phyloP scores from a whole-genome alignment of 257 asterid genomes.

The Fraxinus quadrangulata region DNA sequence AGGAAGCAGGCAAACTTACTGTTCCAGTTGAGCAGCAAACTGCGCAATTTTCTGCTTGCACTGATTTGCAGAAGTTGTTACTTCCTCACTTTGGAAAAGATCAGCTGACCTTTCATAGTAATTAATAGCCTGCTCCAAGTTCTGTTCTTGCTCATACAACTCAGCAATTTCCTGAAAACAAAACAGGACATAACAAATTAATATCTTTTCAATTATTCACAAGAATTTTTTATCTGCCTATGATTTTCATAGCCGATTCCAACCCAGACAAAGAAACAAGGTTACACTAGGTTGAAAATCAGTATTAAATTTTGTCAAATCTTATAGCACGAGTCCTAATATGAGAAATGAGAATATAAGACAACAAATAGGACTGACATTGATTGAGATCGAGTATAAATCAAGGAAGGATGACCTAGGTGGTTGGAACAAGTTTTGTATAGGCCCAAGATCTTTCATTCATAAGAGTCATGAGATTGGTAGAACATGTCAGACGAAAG shows the following conservation, averaged over 20 bases:
- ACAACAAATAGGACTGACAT: background rate
- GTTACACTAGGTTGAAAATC: background rate
- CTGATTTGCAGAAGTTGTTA: constrained; percentile 79
- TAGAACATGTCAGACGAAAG: background rate
- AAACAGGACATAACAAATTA: background rate
- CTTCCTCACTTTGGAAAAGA: too few relatives aligned
- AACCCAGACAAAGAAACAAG: background rate
- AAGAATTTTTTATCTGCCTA: background rate
- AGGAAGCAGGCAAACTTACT: constrained; percentile 52
- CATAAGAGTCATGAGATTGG: background rate
- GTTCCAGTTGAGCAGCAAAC: constrained; percentile 84
- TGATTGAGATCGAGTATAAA: background rate
- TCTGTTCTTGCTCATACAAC: constrained; percentile 78
- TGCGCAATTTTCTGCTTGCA: constrained; percentile 95
- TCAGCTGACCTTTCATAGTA: too few relatives aligned
- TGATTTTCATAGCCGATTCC: background rate
- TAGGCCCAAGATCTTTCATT: background rate
- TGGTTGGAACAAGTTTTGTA: background rate
- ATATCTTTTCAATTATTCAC: constrained; percentile 9
- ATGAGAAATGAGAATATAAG: background rate
- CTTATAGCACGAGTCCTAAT: background rate
- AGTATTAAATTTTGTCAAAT: background rate
- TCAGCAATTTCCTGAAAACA: constrained; percentile 87
- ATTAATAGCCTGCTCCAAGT: constrained; percentile 72
- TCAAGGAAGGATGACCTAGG: background rate